Conservation (phyloP, 2,329 filamentous ascomycete genomes). For the Colletotrichum theobromicola region DNA sequence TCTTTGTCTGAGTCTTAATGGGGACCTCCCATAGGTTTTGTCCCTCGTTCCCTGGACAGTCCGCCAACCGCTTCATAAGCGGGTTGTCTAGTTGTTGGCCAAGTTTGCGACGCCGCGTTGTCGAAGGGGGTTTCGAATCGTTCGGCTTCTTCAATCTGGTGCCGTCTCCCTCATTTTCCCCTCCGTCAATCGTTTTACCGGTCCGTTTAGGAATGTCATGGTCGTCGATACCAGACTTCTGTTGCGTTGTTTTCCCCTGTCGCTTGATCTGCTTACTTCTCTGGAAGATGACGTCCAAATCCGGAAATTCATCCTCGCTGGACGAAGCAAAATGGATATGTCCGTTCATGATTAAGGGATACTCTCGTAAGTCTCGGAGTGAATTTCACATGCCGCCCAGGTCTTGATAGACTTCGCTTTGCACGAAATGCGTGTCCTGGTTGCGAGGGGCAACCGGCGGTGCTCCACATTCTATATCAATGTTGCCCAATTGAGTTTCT, state of each 20-base stretch:
- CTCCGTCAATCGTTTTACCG: not conserved
- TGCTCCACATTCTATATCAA: not conserved
- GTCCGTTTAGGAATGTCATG: not conserved
- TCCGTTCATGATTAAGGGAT: constrained; percentile 13
- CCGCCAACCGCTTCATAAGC: not conserved
- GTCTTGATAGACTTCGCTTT: not conserved
- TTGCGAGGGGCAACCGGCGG: constrained; percentile 15
- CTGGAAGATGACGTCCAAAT: constrained; percentile 35
- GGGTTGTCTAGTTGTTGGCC: constrained; percentile 3
- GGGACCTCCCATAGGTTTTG: not conserved
- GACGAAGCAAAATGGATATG: constrained; percentile 31
- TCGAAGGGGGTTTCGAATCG: not conserved
- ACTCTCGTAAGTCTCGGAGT: not conserved
- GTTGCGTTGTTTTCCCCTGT: not conserved
- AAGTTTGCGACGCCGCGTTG: constrained; percentile 13
- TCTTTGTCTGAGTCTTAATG: not conserved
- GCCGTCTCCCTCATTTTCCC: not conserved
- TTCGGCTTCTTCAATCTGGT: not conserved
- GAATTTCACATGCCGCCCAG: not conserved
- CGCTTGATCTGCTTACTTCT: constrained; percentile 1
- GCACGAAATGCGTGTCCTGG: not conserved
- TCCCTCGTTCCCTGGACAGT: not conserved
- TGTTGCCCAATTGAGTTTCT: not conserved
- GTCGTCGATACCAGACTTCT: not conserved
- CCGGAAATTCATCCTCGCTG: constrained; percentile 49